These are phyloP conservation scores for Xenosphaeropsis pyriputrescens DNA, from an alignment of 2,329 filamentous ascomycete species.

Conservation along the genomic window DNA sequence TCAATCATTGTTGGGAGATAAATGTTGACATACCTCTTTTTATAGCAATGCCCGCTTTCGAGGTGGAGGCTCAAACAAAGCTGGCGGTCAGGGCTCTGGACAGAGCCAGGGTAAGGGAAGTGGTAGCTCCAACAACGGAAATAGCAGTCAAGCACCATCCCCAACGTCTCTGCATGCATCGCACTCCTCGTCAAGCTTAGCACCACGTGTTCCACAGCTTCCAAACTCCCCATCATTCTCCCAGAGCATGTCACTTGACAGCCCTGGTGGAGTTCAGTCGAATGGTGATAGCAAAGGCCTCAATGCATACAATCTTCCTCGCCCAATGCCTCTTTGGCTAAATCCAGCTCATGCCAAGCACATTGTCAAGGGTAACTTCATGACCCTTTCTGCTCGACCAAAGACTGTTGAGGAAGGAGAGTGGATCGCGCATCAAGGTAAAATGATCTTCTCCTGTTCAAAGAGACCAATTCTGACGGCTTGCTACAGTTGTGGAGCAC, in stretches of 20 bases:
- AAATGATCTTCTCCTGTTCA: slow-evolving; percentile 9
- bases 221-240: slow-evolving; percentile 49
- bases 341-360: slow-evolving; percentile 64
- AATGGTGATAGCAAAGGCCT: slow-evolving; percentile 36
- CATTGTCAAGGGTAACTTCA: slow-evolving; percentile 94
- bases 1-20: neutral
- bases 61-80: slow-evolving; percentile 32
- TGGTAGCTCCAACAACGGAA: slow-evolving; percentile 27
- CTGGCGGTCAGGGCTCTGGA: slow-evolving; percentile 35
- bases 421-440: slow-evolving; percentile 93
- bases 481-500: slow-evolving; percentile 66
- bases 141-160: slow-evolving; percentile 31
- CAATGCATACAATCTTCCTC: slow-evolving; percentile 47
- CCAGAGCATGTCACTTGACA: slow-evolving; percentile 55
- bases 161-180: slow-evolving; percentile 29
- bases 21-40: slow-evolving; percentile 11
- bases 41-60: slow-evolving; percentile 42
- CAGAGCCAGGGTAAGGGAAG: slow-evolving; percentile 35
- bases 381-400: slow-evolving; percentile 84
- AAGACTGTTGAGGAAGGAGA: slow-evolving; percentile 90
- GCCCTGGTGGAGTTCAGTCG: slow-evolving; percentile 17
- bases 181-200: slow-evolving; percentile 34
- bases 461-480: slow-evolving; percentile 8
- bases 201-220: slow-evolving; percentile 45
- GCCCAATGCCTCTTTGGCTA: slow-evolving; percentile 58